Percentiles rank a stretch among this genome's conserved stretches.
Evolutionary conservation across 2,329 filamentous ascomycete genomes (phyloP).

Genomic region (Penicillium expansum): DNA sequence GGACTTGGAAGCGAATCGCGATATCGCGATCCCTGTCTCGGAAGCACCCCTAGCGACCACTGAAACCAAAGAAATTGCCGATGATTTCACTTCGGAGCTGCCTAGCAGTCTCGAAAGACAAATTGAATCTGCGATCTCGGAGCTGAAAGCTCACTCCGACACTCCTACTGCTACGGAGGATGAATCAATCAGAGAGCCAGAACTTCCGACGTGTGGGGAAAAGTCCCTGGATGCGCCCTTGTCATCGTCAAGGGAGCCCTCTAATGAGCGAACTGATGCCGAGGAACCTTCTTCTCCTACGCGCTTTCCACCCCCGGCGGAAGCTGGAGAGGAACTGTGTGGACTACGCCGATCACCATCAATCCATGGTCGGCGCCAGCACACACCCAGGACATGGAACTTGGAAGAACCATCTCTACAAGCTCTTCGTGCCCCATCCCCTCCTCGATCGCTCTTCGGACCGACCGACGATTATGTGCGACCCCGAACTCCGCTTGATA

Average conservation of each 20-base stretch:
- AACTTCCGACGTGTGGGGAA: slow-evolving; percentile 18
- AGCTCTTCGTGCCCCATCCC: slow-evolving; percentile 22
- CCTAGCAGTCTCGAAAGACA: slow-evolving; percentile 10
- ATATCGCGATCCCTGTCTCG: slow-evolving; percentile 46
- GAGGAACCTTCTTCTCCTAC: slow-evolving; percentile 11
- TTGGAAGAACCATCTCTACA: slow-evolving; percentile 26
- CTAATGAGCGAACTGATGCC: slow-evolving; percentile 1
- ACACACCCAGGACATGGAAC: slow-evolving; percentile 29
- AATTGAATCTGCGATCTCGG: slow-evolving; percentile 3
- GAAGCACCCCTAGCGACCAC: slow-evolving; percentile 43
- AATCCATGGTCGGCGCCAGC: slow-evolving; percentile 37
- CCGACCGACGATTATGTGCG: slow-evolving; percentile 35
- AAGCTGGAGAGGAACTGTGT: slow-evolving; percentile 21
- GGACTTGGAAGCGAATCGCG: slow-evolving; percentile 38
- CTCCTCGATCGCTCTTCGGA: slow-evolving; percentile 36
- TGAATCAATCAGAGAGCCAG: slow-evolving; percentile 9
- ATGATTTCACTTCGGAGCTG: slow-evolving; percentile 32
- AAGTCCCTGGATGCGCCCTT: slow-evolving; percentile 26
- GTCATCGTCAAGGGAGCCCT: slow-evolving; percentile 11
- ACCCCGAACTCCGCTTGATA: slow-evolving; percentile 46
- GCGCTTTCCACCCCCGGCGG: slow-evolving; percentile 17
- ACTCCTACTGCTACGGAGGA: slow-evolving; percentile 2
- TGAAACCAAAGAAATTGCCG: slow-evolving; percentile 44
- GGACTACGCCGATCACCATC: slow-evolving; percentile 37
- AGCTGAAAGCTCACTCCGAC: slow-evolving; percentile 6